Evolutionary conservation across 202 grass and related monocot genomes (phyloP).

Genomic region (Eragrostis tef): DNA sequence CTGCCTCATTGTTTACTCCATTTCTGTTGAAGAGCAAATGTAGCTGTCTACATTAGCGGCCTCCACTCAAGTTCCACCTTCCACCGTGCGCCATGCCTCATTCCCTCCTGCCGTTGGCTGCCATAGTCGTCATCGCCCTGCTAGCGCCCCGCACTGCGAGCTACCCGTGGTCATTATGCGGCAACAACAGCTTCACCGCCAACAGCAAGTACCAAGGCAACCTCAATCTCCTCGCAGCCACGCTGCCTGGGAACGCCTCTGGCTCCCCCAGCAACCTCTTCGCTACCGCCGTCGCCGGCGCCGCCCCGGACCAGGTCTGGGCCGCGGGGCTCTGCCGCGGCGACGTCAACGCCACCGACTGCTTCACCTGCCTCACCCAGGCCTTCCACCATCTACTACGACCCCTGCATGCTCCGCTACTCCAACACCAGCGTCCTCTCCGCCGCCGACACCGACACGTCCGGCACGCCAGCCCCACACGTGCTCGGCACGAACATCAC

Average conservation of each 20-base stretch:
- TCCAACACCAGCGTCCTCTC: constrained; percentile 44
- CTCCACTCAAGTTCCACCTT: too few species aligned
- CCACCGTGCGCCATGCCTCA: too few species aligned
- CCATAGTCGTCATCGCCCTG: not conserved
- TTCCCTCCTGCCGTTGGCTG: too few species aligned
- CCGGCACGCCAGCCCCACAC: too few species aligned
- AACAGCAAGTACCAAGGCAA: constrained; percentile 66
- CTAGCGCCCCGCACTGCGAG: not conserved
- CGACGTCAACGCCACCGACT: constrained; percentile 45
- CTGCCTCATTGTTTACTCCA: too few species aligned
- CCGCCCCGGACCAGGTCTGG: constrained; percentile 47
- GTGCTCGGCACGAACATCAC: constrained; percentile 28
- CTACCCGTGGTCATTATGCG: constrained; percentile 42
- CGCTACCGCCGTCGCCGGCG: constrained; percentile 39
- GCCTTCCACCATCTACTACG: constrained; percentile 60
- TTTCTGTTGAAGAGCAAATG: too few species aligned
- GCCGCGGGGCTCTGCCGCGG: too few species aligned
- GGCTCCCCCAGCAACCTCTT: constrained; percentile 47
- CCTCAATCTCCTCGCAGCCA: constrained; percentile 43
- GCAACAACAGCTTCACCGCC: constrained; percentile 34
- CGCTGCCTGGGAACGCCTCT: constrained; percentile 43
- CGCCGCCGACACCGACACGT: not conserved
- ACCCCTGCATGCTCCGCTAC: constrained; percentile 58
- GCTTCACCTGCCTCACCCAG: constrained; percentile 43
- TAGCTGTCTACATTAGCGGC: too few species aligned